Evolutionary conservation across 352 stramenopile species (phyloP).

Genomic region (Phytopythium helicoides): DNA sequence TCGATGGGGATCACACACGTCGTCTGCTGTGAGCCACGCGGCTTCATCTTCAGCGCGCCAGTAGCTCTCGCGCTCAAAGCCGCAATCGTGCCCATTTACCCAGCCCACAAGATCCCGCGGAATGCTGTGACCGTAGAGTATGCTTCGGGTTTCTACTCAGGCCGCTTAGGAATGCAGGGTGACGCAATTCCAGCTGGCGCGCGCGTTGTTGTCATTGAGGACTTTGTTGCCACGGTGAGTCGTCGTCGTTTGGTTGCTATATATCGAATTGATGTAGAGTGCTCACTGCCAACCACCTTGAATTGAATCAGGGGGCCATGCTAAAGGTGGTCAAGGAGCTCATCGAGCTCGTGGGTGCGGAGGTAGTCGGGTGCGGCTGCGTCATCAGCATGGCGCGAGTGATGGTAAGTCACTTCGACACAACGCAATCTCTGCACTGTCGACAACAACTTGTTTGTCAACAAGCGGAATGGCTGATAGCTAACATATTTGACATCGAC

Average conservation of each 20-base stretch:
- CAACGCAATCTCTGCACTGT: too few species aligned
- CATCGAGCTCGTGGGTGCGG: slow-evolving; percentile 59
- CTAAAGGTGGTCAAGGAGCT: slow-evolving; percentile 82
- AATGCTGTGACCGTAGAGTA: slow-evolving; percentile 82
- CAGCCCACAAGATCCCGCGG: slow-evolving; percentile 53
- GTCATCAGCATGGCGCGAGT: slow-evolving; percentile 66
- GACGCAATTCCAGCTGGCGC: slow-evolving; percentile 68
- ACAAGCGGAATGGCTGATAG: too few species aligned
- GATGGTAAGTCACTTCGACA: too few species aligned
- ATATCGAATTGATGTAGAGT: too few species aligned
- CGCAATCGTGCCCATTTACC: slow-evolving; percentile 71
- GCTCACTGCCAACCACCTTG: too few species aligned
- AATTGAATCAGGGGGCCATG: slow-evolving; percentile 78
- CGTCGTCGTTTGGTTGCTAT: too few species aligned
- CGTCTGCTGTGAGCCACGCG: slow-evolving; percentile 75
- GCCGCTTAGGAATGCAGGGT: slow-evolving; percentile 78
- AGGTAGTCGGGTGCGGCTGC: slow-evolving; percentile 79
- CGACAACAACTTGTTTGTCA: too few species aligned
- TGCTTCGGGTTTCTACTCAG: slow-evolving; percentile 67
- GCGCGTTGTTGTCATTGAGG: slow-evolving; percentile 77
- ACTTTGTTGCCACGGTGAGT: slow-evolving; percentile 70
- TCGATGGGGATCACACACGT: slow-evolving; percentile 67
- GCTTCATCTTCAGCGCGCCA: slow-evolving; percentile 80
- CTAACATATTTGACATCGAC: too few species aligned
- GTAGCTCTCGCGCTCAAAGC: slow-evolving; percentile 62